Evolutionary conservation across 257 asterid genomes (phyloP), one percentile per base, ranked within the genome.

Genomic region (Lavandula angustifolia): DNA sequence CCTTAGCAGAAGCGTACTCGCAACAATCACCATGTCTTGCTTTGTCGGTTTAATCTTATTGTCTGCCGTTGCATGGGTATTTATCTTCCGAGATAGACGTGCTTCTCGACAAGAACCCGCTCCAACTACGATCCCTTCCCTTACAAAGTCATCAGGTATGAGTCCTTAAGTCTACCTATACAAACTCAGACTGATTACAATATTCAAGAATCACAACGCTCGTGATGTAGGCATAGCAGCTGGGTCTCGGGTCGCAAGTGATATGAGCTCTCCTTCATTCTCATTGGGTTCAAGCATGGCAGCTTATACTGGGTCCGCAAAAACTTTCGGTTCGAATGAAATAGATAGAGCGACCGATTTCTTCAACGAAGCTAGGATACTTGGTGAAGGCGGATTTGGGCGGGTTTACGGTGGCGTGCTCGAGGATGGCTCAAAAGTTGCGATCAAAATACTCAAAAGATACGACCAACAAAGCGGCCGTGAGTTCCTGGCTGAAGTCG

Each of bases 381-480:
- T 94, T 9, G 97, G 99, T 17, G 97, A 94, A 81, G 99, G 99
- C 33, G 99, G 99, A 1, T 94, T 94, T 73, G 99, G 99, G 12
- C 86, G 79, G 49, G 99, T 94, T 40, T 94, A 84, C 68, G 69
- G 92, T 29, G 99, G 99, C 9, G 78, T 80, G 27, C 87, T 94
- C 22, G 90, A 87, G n/a, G 91, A 94, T 54, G 95, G 95, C 71
- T 83, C 78, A 22, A 64, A 81, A 67, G 87, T 87, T 52, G 99
- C 99, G 3, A 82, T 90, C 56, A 92, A 92, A 76, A 50, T 94
- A 49, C 95, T 90, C 74, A 92, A 92, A 76, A 85, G 99, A 78
- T 87, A 79, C 17, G 97, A 90, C 72, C 94, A 94, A 60, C 97
- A 90, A 64, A 95, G 99, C 6, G 81, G 85, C 44, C 91, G 96